These are phyloP conservation scores for Turnera subulata DNA, from an alignment of 345 rosid genomes.

Conservation along the genomic window DNA sequence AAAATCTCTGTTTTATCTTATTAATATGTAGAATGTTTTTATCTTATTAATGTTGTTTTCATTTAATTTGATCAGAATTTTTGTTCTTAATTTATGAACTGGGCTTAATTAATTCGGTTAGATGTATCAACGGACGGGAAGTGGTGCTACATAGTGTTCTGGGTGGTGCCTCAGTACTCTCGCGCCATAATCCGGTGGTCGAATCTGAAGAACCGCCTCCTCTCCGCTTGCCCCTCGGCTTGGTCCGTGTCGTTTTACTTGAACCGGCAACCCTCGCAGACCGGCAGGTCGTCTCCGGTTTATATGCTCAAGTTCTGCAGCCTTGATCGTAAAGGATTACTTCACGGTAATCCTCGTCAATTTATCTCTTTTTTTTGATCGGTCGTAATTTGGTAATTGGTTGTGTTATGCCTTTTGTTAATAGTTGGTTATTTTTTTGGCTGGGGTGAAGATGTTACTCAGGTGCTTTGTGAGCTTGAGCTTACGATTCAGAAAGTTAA, in stretches of 20 bases:
- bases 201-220: slow-evolving; percentile 64
- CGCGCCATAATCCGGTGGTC: slow-evolving; percentile 58
- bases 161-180: slow-evolving; percentile 57
- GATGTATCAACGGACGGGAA: slow-evolving; percentile 89
- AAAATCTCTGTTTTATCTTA: too few relatives aligned
- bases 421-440: too few relatives aligned
- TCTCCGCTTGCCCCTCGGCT: slow-evolving; percentile 58
- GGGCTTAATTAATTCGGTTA: too few relatives aligned
- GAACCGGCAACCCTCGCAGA: slow-evolving; percentile 29
- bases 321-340: slow-evolving; percentile 55
- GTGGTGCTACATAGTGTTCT: slow-evolving; percentile 77
- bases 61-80: not conserved
- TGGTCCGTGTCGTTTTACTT: slow-evolving; percentile 39
- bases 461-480: slow-evolving; percentile 76
- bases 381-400: not conserved
- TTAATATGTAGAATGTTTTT: too few relatives aligned
- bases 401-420: slow-evolving; percentile 1
- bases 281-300: slow-evolving; percentile 39
- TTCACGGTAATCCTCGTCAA: slow-evolving; percentile 51
- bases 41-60: not conserved
- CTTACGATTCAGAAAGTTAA: slow-evolving; percentile 78
- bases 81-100: not conserved
- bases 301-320: slow-evolving; percentile 71
- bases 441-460: slow-evolving; percentile 73
- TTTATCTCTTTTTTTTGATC: not conserved